Percentiles rank a stretch among this genome's conserved stretches.
Conservation (phyloP, 2,329 filamentous ascomycete species). For the Cytospora piceicola region DNA sequence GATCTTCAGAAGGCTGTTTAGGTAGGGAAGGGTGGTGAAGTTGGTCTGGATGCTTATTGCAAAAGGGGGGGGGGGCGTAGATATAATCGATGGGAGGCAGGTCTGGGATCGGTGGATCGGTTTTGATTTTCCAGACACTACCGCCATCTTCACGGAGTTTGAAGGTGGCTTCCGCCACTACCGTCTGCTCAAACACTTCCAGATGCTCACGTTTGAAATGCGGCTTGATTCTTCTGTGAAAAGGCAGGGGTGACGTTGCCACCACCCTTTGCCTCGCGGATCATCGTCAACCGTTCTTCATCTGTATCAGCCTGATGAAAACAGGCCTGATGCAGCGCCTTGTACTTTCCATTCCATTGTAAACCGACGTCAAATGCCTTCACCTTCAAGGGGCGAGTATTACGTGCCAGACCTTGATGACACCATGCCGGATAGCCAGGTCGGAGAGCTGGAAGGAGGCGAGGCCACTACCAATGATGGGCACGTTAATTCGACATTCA, state of each 20-base stretch:
- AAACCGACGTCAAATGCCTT: conserved; percentile 81
- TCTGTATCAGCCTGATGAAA: conserved; percentile 80
- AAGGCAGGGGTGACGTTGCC: conserved; percentile 76
- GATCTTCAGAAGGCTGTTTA: conserved; percentile 61
- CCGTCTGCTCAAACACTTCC: conserved; percentile 61
- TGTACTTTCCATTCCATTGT: conserved; percentile 81
- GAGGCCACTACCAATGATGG: conserved; percentile 75
- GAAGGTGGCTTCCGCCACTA: conserved; percentile 56
- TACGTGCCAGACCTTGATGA: conserved; percentile 70
- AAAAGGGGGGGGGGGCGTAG: too few relatives aligned
- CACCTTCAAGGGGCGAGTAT: conserved; percentile 62
- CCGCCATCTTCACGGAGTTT: conserved; percentile 45
- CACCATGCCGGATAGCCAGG: conserved; percentile 65
- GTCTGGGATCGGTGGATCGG: conserved; percentile 54
- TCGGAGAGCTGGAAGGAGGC: conserved; percentile 77
- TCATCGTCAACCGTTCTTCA: conserved; percentile 68
- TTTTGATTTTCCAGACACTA: conserved; percentile 49
- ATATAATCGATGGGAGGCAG: conserved; percentile 69
- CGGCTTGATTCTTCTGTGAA: conserved; percentile 66
- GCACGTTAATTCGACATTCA: conserved; percentile 58
- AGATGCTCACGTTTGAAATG: conserved; percentile 58
- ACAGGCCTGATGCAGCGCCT: conserved; percentile 73
- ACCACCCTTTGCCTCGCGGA: conserved; percentile 69
- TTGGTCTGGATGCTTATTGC: conserved; percentile 73
- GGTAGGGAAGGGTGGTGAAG: conserved; percentile 61